Base-by-base conservation (phyloP, 176 grass and related monocot genomes). In the Aegilops tauschii region DNA sequence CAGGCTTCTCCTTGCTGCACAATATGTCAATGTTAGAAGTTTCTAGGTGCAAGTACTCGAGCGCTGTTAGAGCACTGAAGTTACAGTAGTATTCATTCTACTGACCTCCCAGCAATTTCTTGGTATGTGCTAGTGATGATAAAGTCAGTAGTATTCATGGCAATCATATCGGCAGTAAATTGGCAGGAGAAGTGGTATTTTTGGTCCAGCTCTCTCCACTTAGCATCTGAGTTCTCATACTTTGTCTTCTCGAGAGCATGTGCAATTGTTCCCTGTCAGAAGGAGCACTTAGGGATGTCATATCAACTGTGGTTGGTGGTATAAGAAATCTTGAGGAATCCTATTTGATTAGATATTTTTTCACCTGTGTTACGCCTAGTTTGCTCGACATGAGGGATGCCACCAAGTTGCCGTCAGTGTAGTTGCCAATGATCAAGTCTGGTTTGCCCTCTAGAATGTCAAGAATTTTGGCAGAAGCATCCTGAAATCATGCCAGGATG, bases 121-220 rank as follows among this genome's bases (percentile, higher is more conserved):
- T 98, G 96, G 81, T 94, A 98, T 58, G 93, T 98, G 69, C 96
- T 98, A 39, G 93, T 91, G 69, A 98, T 98, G 89, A 98, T 96
- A 73, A 98, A 98, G 81, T 98, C 96, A 16, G 78, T 94, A 67
- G 86, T 81, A 77, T 98, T 98, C 96, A 98, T 98, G 4, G 96
- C 86, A 76, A 98, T 96, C 96, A 98, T 92, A 79, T 98, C 96
- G 6, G 96, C 96, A 5, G 93, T 98, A 72, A 98, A 98, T 80
- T 98, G 96, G 86, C 96, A 98, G 8, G 96, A 98, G 82, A 98
- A 98, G 71, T 98, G 96, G 81, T 98, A 98, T 62, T 96, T 96
- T 29, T 86, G 78, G 56, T 98, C 92, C 35, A 98, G 77, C 83
- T 94, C 90, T 76, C 91, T 98, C 96, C 96, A 98, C 74, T 94